These are phyloP conservation scores for Ministeria vibrans DNA, from an alignment of 78 protist genomes.

Conservation along the genomic window DNA sequence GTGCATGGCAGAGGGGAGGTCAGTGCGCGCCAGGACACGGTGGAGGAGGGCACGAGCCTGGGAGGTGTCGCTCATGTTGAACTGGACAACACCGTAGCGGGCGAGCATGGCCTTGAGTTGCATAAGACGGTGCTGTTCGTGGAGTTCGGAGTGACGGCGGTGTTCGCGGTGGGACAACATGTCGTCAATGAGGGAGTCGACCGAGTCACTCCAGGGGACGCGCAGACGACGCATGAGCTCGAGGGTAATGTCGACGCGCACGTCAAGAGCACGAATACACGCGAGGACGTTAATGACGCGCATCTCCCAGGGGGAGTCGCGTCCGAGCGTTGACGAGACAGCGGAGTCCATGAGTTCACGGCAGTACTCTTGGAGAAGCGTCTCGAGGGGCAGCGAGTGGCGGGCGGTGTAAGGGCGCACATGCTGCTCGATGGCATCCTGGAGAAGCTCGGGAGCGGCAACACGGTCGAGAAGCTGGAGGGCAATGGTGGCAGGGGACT, in stretches of 20 bases:
- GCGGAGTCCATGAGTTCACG: not conserved
- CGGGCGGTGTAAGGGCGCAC: not conserved
- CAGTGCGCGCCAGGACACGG: not conserved
- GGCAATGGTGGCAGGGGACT: not conserved
- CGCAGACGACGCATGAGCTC: not conserved
- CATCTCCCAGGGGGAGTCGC: slow-evolving; percentile 3
- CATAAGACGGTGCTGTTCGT: not conserved
- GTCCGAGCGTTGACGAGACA: too few species aligned
- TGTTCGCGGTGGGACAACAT: not conserved
- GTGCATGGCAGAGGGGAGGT: not conserved
- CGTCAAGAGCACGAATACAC: not conserved
- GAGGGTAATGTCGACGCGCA: not conserved
- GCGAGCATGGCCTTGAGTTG: not conserved
- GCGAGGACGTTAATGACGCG: not conserved
- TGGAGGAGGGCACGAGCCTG: not conserved
- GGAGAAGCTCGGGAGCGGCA: not conserved
- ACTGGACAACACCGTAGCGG: not conserved
- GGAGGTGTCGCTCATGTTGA: slow-evolving; percentile 1
- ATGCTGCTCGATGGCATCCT: not conserved
- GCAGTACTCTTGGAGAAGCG: not conserved
- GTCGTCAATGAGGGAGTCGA: not conserved
- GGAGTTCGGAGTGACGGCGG: not conserved
- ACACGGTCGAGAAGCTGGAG: not conserved
- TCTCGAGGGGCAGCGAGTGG: not conserved
- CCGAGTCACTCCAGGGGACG: not conserved